Base-by-base conservation (phyloP, 371 early-diverging fungal genomes). In the Saksenaea oblongispora region DNA sequence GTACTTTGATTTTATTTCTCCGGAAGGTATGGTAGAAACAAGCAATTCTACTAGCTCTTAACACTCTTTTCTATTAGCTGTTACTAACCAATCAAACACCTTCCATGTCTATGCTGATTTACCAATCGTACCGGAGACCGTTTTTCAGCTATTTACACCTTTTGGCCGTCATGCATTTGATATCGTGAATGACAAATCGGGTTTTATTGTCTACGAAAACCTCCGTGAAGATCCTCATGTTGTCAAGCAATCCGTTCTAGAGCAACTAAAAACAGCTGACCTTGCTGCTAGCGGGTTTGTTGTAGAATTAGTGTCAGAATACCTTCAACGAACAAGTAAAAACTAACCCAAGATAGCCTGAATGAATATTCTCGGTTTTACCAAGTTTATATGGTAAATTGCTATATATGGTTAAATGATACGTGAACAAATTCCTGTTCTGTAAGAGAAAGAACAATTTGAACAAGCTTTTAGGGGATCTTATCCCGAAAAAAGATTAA, bases 161-260 rank as follows among this genome's bases (percentile, higher is more conserved):
- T 59, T 64, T 54, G 78, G 76, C 8, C 69, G 75, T 17, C 37
- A 65, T 39, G 65, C 74, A n/a, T 37, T 76, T 13, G 76, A 81
- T 34, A 24, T 27, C 1, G 58, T 63, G 1, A 65, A 69, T 34
- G 61, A 62, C 15, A 27, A n/a, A 13, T 65, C 71, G n/a, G 68
- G 61, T 11, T 77, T 69, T 66, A 67, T 76, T 17, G 56, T 71
- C 5, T 80, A 71, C 54, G 74, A 75, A 54, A 66, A 71, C 10
- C 36, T 73, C 0, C 58, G 31, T 0, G 54, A 54, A 3, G 56
- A 70, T n/a, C 59, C 54, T 31, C 14, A 34, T 10, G 41, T 47
- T 14, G 41, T 68, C 14, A 66, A 59, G 44, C 34, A 18, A 3
- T 18, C 36, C 0, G 42, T 69, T 3, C 13, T 34, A 10, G 47